Evolutionary conservation across 2,329 filamentous ascomycete species (phyloP).

Genomic region (Verticillium alfalfae): DNA sequence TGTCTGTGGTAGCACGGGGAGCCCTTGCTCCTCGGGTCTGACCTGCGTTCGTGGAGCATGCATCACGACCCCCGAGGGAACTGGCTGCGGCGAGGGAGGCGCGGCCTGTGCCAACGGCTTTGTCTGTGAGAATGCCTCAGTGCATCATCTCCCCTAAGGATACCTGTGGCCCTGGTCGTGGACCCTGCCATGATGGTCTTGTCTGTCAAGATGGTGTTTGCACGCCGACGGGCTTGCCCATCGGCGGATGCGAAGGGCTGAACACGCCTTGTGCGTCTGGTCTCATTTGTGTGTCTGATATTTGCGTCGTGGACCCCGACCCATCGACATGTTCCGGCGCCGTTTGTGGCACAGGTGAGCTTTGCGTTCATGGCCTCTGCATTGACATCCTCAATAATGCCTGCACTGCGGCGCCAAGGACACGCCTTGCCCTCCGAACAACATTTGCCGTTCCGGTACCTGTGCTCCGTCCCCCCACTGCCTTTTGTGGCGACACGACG

Average conservation of each 20-base stretch:
- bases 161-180: not conserved
- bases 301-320: slow-evolving; percentile 1
- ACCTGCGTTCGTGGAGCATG: not conserved
- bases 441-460: not conserved
- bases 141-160: not conserved
- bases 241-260: not conserved
- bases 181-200: not conserved
- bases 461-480: not conserved
- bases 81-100: not conserved
- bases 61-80: not conserved
- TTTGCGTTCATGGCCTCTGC: not conserved
- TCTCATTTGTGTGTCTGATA: not conserved
- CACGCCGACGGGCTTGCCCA: not conserved
- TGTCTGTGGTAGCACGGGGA: not conserved
- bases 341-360: not conserved
- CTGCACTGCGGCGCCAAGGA: not conserved
- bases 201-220: not conserved
- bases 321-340: not conserved
- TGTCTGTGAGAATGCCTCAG: not conserved
- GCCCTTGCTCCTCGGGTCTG: not conserved
- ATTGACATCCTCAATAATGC: not conserved
- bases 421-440: not conserved
- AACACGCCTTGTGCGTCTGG: not conserved
- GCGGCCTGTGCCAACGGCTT: not conserved
- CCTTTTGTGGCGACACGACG: not conserved